Evolutionary conservation across 2,329 filamentous ascomycete species (phyloP).

Genomic region (Venturiaceae sp.): DNA sequence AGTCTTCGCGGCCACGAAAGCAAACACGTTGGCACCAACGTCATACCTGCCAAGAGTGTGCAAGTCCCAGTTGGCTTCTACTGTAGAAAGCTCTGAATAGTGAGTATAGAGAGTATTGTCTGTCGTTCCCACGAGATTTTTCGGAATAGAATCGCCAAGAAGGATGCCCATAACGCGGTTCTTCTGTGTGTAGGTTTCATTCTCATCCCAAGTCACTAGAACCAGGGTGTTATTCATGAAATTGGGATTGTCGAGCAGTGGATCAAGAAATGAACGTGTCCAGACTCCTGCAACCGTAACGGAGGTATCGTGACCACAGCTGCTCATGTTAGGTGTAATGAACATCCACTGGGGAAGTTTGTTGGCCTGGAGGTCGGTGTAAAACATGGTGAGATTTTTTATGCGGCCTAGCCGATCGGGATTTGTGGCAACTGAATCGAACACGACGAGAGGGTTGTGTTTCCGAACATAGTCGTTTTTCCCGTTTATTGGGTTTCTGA

Average conservation of each 20-base stretch:
- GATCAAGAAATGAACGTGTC: constrained; percentile 56
- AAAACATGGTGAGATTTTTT: constrained; percentile 65
- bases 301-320: no score
- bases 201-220: constrained; percentile 72
- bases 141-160: constrained; percentile 65
- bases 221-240: constrained; percentile 72
- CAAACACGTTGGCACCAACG: constrained; percentile 36
- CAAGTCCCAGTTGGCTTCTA: constrained; percentile 36
- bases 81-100: constrained; percentile 34
- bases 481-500: constrained; percentile 54
- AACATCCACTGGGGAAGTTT: constrained; percentile 65
- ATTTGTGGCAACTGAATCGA: constrained; percentile 49
- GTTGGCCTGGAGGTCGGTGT: constrained; percentile 52
- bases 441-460: constrained; percentile 59
- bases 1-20: constrained; percentile 24
- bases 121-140: constrained; percentile 53
- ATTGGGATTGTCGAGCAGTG: constrained; percentile 59
- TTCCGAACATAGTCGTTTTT: constrained; percentile 75
- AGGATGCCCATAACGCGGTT: constrained; percentile 65
- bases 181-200: constrained; percentile 53
- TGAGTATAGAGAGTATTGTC: constrained; percentile 52
- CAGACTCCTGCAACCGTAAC: constrained; percentile 59
- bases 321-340: constrained; percentile 51
- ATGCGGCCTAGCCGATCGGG: constrained; percentile 54
- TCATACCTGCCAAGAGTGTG: constrained; percentile 37